Evolutionary conservation across 176 grass and related monocot species (phyloP), one percentile per base, ranked within the genome.

Genomic region (Aegilops longissima): DNA sequence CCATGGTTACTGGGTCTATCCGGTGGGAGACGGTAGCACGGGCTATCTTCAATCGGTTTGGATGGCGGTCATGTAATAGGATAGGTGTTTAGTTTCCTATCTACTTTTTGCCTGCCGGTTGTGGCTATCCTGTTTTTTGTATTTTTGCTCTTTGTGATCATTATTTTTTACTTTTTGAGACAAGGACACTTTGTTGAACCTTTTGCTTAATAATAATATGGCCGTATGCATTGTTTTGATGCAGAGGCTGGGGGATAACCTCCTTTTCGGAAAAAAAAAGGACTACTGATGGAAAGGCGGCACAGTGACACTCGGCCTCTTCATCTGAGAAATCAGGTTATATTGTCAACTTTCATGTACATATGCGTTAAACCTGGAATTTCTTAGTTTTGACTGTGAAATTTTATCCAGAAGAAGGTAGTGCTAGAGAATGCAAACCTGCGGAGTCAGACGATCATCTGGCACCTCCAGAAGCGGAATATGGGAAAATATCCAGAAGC

Each of bases 301-400:
- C 33, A 33, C 42, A 35, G 7, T 13, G 63, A 69, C 61, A 17
- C 6, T 2, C 31, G 31, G 31, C 58, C 6, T 80, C 61, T 29
- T 45, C 61, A 65, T 80, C 61, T 42, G 78, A 80, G 12, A 25
- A 80, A 80, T 80, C 61, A 65, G 78, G 78, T 80, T 65, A 66
- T 42, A 66, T 64, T 66, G 72, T 30, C 25, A 16, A 44, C n/a
- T 75, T 78, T 9, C 24, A 33, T 78, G 29, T 0, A 35, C 75
- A 51, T 51, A 75, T 35, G 51, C 2, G 34, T 78, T 31, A 58
- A 59, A 20, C 7, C 3, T 18, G 18, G 3, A 64, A 39, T 65
- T 30, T 8, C 24, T 20, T 42, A 21, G 3, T 9, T 59, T 66
- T 64, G 11, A 66, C 61, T 24, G 4, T 80, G 36, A 80, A 66